phyloP scores from a whole-genome alignment of 768 basidiomycete genomes.

The Termitomyces sp. region DNA sequence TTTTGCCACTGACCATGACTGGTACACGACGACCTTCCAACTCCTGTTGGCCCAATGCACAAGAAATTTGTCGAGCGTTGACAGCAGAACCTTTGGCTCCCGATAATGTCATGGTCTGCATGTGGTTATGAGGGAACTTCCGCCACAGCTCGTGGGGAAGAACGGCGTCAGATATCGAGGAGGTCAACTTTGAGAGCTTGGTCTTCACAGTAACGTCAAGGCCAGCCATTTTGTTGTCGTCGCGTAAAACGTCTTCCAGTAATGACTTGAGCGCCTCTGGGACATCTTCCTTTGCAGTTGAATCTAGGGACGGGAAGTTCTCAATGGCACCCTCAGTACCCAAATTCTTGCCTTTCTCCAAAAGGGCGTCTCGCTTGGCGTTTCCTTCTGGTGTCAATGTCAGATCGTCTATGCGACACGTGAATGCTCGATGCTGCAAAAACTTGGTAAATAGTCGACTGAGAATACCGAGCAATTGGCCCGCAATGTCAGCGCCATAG shows the following conservation, averaged over 20 bases:
- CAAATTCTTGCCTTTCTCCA: slow-evolving; percentile 60
- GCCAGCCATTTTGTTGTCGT: slow-evolving; percentile 96
- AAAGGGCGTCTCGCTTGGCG: slow-evolving; percentile 54
- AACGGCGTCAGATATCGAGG: slow-evolving; percentile 82
- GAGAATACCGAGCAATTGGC: slow-evolving; percentile 86
- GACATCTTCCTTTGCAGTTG: slow-evolving; percentile 46
- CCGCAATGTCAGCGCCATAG: slow-evolving; percentile 86
- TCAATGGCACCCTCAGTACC: slow-evolving; percentile 89
- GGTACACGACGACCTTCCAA: slow-evolving; percentile 98
- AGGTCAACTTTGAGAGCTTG: slow-evolving; percentile 80
- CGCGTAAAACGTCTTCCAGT: slow-evolving; percentile 88
- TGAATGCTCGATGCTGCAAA: slow-evolving; percentile 94
- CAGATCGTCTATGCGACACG: slow-evolving; percentile 98
- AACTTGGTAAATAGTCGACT: slow-evolving; percentile 96
- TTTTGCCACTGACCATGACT: slow-evolving; percentile 99
- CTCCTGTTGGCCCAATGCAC: slow-evolving; percentile 94
- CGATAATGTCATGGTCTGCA: slow-evolving; percentile 98
- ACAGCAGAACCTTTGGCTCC: slow-evolving; percentile 98
- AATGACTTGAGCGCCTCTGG: slow-evolving; percentile 54
- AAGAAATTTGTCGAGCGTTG: slow-evolving; percentile 98
- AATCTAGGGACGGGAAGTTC: slow-evolving; percentile 73
- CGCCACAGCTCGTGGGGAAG: slow-evolving; percentile 85
- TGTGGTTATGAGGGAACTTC: slow-evolving; percentile 96
- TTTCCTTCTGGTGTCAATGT: slow-evolving; percentile 84
- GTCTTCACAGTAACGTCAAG: slow-evolving; percentile 90